Evolutionary conservation across 1,284 basidiomycete species (phyloP).

Genomic region (Stygiomarasmius scandens): DNA sequence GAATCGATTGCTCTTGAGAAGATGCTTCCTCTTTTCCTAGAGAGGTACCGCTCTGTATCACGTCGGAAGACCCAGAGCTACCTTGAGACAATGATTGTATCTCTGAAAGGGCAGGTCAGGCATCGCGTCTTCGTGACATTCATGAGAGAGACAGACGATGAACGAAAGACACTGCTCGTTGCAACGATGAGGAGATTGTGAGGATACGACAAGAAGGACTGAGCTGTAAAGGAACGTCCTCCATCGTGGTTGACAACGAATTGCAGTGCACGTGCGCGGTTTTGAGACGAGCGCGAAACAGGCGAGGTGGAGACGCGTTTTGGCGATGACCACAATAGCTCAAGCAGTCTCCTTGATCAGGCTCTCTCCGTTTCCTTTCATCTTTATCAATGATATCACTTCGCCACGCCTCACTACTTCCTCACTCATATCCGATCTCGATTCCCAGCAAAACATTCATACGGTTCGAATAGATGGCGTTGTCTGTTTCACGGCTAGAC

Average conservation of each 20-base stretch:
- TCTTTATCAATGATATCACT: slow-evolving; percentile 70
- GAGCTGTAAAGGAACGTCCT: not conserved
- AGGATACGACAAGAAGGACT: slow-evolving; percentile 45
- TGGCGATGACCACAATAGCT: not conserved
- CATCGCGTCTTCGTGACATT: slow-evolving; percentile 12
- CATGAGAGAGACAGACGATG: slow-evolving; percentile 42
- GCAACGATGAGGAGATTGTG: slow-evolving; percentile 45
- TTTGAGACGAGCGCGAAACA: too few species aligned
- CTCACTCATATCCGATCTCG: slow-evolving; percentile 44
- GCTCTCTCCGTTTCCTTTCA: slow-evolving; percentile 60
- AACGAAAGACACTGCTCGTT: slow-evolving; percentile 45
- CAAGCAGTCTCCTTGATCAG: slow-evolving; percentile 8
- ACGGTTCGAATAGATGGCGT: slow-evolving; percentile 61
- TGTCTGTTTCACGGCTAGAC: slow-evolving; percentile 64
- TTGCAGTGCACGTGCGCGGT: too few species aligned
- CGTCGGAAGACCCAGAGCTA: not conserved
- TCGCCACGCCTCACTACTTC: slow-evolving; percentile 48
- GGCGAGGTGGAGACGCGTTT: too few species aligned
- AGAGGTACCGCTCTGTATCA: not conserved
- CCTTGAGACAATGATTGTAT: slow-evolving; percentile 22
- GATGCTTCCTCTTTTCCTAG: slow-evolving; percentile 1
- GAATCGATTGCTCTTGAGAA: slow-evolving; percentile 35
- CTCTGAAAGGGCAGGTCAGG: slow-evolving; percentile 20
- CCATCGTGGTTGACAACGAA: not conserved
- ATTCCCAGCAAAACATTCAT: slow-evolving; percentile 21